Conservation (phyloP, 208 protist genomes). For the Acanthamoeba sp. region DNA sequence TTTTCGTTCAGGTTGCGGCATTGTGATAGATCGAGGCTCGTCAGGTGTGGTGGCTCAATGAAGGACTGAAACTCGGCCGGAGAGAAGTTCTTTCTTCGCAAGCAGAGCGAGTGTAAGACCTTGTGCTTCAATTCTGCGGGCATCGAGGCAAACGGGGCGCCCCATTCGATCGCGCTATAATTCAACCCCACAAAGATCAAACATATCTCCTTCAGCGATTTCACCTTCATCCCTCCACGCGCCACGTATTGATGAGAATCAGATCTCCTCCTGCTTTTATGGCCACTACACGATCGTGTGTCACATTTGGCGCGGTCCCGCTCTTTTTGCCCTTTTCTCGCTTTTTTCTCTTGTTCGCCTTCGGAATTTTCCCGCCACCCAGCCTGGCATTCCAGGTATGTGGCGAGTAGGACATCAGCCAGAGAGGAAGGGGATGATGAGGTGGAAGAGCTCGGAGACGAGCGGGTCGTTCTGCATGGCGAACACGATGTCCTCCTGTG, state of each 20-base stretch:
- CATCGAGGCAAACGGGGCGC: not conserved
- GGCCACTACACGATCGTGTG: not conserved
- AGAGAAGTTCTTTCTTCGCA: constrained; percentile 13
- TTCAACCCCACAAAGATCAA: not conserved
- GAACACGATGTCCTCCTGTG: constrained; percentile 37
- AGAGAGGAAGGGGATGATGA: constrained; percentile 32
- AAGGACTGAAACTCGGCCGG: not conserved
- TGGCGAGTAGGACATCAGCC: not conserved
- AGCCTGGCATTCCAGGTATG: not conserved
- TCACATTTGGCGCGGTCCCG: not conserved
- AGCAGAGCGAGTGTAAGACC: not conserved
- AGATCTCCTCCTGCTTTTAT: not conserved
- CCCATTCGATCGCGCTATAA: not conserved
- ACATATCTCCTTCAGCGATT: not conserved
- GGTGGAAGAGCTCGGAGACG: constrained; percentile 60
- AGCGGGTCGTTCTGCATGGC: constrained; percentile 32
- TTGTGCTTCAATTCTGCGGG: constrained; percentile 4
- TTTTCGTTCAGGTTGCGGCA: constrained; percentile 30
- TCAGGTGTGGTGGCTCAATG: not conserved
- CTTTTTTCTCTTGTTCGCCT: not conserved
- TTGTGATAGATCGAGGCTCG: not conserved
- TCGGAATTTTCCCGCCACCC: no score
- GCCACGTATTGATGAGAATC: not conserved
- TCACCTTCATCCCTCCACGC: not conserved
- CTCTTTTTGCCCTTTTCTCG: not conserved